A percentile compares a stretch with the other conserved stretches of the same genome.
These are phyloP conservation scores for Russula abietina DNA, from an alignment of 768 basidiomycete genomes.

Conservation along the genomic window DNA sequence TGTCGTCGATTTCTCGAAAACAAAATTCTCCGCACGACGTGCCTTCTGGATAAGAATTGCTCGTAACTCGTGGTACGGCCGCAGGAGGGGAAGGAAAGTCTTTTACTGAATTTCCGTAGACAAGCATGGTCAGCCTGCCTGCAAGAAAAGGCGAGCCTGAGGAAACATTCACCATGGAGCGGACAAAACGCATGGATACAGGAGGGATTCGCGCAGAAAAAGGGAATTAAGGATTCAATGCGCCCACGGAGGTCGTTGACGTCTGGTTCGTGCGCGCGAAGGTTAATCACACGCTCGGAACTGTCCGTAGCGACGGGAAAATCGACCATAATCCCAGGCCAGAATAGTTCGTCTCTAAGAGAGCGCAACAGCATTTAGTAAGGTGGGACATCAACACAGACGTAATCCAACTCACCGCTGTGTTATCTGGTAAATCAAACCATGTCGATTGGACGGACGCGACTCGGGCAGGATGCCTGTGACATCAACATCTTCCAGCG, in stretches of 20 bases:
- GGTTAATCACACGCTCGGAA: conserved; percentile 16
- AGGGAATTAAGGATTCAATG: conserved; percentile 25
- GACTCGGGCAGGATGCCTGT: conserved; percentile 41
- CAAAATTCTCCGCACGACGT: conserved; percentile 1
- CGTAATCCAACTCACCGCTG: conserved; percentile 28
- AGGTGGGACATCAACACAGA: conserved; percentile 22
- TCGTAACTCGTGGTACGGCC: conserved; percentile 9
- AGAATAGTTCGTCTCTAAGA: conserved; percentile 10
- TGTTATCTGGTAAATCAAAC: conserved; percentile 23
- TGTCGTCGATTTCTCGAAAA: conserved; percentile 7
- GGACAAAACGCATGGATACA: conserved; percentile 11
- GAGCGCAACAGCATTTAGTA: background rate
- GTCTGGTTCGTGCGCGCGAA: conserved; percentile 20
- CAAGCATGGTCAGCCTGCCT: background rate
- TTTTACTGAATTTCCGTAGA: background rate
- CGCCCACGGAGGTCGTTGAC: conserved; percentile 27
- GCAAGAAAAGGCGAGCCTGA: background rate
- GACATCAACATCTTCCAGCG: conserved; percentile 43
- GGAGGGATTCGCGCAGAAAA: conserved; percentile 27
- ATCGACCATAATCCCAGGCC: conserved; percentile 10
- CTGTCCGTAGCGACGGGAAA: conserved; percentile 9
- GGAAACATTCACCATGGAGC: conserved; percentile 9
- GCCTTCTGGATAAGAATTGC: conserved; percentile 7
- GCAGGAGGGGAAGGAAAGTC: background rate
- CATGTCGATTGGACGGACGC: background rate